These are phyloP conservation scores for Epichloe festucae DNA, from an alignment of 2,329 filamentous ascomycete genomes.

Conservation along the genomic window DNA sequence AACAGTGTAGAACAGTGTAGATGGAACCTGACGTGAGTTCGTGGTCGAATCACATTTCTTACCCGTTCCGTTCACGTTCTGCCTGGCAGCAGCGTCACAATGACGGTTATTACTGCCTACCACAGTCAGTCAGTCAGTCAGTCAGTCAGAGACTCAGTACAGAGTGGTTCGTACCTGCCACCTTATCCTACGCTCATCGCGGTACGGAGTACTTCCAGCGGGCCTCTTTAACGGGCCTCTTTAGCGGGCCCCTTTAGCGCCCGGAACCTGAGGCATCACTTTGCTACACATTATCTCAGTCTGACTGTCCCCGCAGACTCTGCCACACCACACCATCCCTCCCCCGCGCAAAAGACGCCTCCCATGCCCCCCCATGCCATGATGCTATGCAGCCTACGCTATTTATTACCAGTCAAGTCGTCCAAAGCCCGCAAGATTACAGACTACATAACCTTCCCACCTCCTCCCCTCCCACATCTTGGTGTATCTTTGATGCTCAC, in stretches of 20 bases:
- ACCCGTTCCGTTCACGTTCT: background rate
- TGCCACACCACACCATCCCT: background rate
- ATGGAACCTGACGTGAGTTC: background rate
- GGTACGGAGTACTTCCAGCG: too few relatives aligned
- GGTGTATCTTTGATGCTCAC: background rate
- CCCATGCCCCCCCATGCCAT: background rate
- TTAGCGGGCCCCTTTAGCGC: background rate
- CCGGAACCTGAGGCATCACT: background rate
- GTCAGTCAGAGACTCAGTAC: too few relatives aligned
- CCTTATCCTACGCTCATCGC: too few relatives aligned
- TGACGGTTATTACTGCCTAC: background rate
- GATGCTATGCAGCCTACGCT: too few relatives aligned
- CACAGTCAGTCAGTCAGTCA: too few relatives aligned
- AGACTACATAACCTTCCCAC: slow-evolving; percentile 5
- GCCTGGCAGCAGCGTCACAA: background rate
- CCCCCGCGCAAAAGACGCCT: background rate
- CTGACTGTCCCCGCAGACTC: background rate
- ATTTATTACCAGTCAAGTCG: background rate
- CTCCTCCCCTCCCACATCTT: slow-evolving; percentile 1
- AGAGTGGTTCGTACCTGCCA: too few relatives aligned
- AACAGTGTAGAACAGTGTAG: background rate
- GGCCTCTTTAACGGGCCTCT: too few relatives aligned
- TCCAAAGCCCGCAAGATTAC: background rate
- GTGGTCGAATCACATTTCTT: background rate
- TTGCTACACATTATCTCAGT: background rate